A percentile compares a stretch with the other conserved stretches of the same genome.
Conservation (phyloP, 1,284 basidiomycete species). For the Malassezia caprae region DNA sequence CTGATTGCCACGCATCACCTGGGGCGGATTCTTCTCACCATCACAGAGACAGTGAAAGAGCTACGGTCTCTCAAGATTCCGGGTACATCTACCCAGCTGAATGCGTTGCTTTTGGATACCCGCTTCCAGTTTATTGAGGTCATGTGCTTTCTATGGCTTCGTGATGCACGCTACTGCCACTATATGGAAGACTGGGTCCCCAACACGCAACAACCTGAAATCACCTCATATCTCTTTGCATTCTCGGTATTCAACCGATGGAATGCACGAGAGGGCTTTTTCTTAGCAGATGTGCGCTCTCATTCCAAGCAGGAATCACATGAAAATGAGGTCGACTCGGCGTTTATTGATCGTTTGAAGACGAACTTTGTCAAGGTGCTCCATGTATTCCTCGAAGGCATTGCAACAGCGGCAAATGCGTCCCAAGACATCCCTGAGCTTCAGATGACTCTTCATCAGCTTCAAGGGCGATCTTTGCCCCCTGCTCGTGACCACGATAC, state of each 20-base stretch:
- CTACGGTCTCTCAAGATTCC: conserved; percentile 66
- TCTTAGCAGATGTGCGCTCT: conserved; percentile 64
- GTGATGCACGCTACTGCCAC: conserved; percentile 74
- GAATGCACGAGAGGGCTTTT: conserved; percentile 67
- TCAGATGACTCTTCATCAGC: conserved; percentile 5
- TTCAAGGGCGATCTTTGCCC: conserved; percentile 12
- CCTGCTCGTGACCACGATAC: conserved; percentile 53
- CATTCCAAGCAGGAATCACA: conserved; percentile 1
- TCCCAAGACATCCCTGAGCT: conserved; percentile 38
- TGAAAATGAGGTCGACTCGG: conserved; percentile 21
- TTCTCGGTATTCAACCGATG: conserved; percentile 76
- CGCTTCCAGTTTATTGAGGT: conserved; percentile 81
- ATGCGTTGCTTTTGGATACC: conserved; percentile 66
- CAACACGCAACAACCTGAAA: conserved; percentile 52
- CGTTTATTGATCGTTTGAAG: conserved; percentile 58
- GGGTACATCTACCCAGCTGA: conserved; percentile 58
- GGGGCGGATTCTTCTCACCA: conserved; percentile 66
- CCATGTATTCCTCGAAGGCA: conserved; percentile 79
- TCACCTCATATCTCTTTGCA: conserved; percentile 58
- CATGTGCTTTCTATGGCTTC: conserved; percentile 67
- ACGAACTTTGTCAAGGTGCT: conserved; percentile 77
- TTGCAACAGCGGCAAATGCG: conserved; percentile 66
- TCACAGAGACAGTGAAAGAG: conserved; percentile 76
- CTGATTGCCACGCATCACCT: conserved; percentile 74
- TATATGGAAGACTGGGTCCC: conserved; percentile 75